Evolutionary conservation across 257 asterid species (phyloP).

Genomic region (Capsicum baccatum): DNA sequence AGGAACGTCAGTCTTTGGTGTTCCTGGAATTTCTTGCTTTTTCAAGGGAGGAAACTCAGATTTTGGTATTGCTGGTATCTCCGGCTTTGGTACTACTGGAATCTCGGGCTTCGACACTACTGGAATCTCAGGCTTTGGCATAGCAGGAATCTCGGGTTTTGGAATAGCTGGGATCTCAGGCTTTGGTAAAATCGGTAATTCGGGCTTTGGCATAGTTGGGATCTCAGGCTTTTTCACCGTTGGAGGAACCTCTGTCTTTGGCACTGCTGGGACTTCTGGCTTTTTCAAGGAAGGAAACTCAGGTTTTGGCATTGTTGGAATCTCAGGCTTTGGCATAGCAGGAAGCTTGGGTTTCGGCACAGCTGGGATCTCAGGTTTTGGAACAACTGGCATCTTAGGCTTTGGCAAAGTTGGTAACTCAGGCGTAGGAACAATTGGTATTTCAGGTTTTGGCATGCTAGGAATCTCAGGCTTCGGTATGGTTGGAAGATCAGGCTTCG

Average conservation of each 20-base stretch:
- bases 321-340: constrained; percentile 8
- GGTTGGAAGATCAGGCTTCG: not conserved
- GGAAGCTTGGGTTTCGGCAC: not conserved
- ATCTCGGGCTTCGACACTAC: not conserved
- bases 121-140: constrained; percentile 18
- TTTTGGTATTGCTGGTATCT: constrained; percentile 24
- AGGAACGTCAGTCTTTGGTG: not conserved
- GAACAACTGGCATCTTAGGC: not conserved
- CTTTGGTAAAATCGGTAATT: not conserved
- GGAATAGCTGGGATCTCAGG: not conserved
- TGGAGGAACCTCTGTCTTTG: not conserved
- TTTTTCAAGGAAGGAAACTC: not conserved
- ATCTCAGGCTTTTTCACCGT: constrained; percentile 20
- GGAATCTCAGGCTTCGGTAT: constrained; percentile 5
- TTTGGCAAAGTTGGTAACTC: not conserved
- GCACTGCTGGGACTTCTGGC: not conserved
- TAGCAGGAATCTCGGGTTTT: not conserved
- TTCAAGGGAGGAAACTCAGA: constrained; percentile 22
- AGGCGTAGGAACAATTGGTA: not conserved
- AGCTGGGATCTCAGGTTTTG: constrained; percentile 33
- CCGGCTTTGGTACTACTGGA: constrained; percentile 38
- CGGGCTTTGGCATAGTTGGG: constrained; percentile 25
- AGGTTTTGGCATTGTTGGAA: constrained; percentile 29
- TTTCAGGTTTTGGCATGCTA: not conserved
- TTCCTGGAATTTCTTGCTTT: constrained; percentile 6